Evolutionary conservation across 768 basidiomycete species (phyloP).

Genomic region (Gloeostereum incarnatum): DNA sequence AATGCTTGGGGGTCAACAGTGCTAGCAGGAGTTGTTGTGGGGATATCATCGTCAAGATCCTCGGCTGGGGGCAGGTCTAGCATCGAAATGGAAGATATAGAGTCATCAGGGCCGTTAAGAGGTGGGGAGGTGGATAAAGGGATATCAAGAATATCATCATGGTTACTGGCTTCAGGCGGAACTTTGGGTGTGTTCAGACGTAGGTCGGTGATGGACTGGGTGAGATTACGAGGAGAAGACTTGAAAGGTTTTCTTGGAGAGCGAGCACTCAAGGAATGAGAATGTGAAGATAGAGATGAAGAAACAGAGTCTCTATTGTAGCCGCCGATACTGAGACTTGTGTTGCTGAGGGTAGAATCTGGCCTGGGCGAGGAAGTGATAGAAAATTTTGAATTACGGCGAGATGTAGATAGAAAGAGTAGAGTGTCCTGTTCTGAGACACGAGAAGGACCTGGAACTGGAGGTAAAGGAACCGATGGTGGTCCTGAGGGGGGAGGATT

Average conservation of each 20-base stretch:
- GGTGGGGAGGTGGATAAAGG: not conserved
- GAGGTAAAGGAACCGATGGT: slow-evolving; percentile 51
- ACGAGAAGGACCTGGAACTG: slow-evolving; percentile 54
- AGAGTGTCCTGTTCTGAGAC: slow-evolving; percentile 40
- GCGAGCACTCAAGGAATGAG: not conserved
- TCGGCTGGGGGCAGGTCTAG: slow-evolving; percentile 3
- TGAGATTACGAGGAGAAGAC: not conserved
- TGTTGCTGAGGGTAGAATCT: slow-evolving; percentile 8
- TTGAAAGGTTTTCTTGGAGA: not conserved
- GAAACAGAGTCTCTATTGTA: not conserved
- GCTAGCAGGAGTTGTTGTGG: no score
- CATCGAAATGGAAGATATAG: slow-evolving; percentile 6
- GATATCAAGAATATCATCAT: not conserved
- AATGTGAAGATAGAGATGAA: not conserved
- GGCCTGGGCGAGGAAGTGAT: slow-evolving; percentile 15
- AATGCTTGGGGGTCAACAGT: no score
- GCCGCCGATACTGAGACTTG: not conserved
- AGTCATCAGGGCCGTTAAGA: slow-evolving; percentile 6
- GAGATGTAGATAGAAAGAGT: slow-evolving; percentile 24
- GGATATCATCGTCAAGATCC: slow-evolving; percentile 2
- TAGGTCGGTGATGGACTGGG: not conserved
- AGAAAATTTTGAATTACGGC: slow-evolving; percentile 21
- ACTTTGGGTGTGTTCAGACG: not conserved
- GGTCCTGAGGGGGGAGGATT: slow-evolving; percentile 55
- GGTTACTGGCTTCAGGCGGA: not conserved